Evolutionary conservation across 495 filamentous ascomycete species (phyloP), one percentile per base, ranked within the genome.

Genomic region (Podospora pseudopauciseta): DNA sequence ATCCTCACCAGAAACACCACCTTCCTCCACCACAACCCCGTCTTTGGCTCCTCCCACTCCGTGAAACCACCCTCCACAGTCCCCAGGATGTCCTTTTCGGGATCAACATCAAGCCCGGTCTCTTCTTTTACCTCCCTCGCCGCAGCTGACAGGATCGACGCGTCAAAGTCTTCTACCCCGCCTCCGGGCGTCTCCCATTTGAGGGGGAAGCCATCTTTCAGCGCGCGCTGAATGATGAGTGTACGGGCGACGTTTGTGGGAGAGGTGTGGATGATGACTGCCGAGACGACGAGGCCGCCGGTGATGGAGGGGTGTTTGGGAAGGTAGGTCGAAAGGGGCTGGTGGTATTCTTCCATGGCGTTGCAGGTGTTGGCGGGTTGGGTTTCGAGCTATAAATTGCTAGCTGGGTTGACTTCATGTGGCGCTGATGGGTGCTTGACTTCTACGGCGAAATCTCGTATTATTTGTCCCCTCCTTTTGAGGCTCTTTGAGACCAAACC

Each of bases 111-210:
- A 20, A 87, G 68, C 13, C 80, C 84, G 1, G 82, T 79, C 71
- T 87, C 85, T 69, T 87, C 85, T 69, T 70, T 75, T n/a, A 87
- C 67, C 74, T 87, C 85, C 15, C 85, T 75, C 57, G 67, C 76
- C 4, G 79, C 72, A 0, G 75, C 82, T 58, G 84, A 78, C 19
- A 86, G 69, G 30, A 86, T 67, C 0, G 80, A 80, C 18, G 23
- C 15, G 64, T 80, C 72, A 56, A 82, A 79, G 11, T 76, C 72
- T 55, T 87, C 85, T 39, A 78, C 73, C 13, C 76, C 71, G 18
- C 85, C 85, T 11, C 85, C 85, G 0, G 85, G 83, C 18, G 80
- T 73, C 70, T 87, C 85, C 84, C 84, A 84, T 6, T 68, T 64
- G 32, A 77, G 64, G 0, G 83, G 83, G 60, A 80, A 75, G 28